Evolutionary conservation across 1,139 yeast species (phyloP).

Genomic region (Scheffersomyces lignicola): DNA sequence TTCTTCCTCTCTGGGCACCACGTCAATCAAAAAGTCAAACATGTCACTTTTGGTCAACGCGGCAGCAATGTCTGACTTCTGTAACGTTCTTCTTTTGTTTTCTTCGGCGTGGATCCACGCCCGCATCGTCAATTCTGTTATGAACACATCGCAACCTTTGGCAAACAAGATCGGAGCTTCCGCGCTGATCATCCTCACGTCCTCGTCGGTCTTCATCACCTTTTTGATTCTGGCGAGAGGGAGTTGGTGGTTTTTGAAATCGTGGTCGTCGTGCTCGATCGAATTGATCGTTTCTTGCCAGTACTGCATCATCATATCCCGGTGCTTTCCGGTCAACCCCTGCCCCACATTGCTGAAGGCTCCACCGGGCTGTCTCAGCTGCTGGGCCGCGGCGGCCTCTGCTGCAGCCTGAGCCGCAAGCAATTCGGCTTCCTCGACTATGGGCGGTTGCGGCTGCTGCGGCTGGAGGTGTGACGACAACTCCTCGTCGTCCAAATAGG

Average conservation of each 20-base stretch:
- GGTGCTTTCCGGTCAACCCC: constrained; percentile 79
- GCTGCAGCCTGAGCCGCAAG: constrained; percentile 51
- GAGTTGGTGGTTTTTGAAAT: constrained; percentile 89
- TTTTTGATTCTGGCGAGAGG: constrained; percentile 93
- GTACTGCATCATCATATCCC: constrained; percentile 88
- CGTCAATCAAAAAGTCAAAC: constrained; percentile 95
- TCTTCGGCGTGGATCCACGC: constrained; percentile 99
- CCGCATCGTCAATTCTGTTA: constrained; percentile 94
- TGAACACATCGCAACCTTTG: constrained; percentile 95
- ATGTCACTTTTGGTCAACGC: constrained; percentile 93
- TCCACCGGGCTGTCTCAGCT: constrained; percentile 53
- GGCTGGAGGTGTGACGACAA: constrained; percentile 3
- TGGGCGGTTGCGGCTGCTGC: constrained; percentile 18
- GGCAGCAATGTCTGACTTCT: constrained; percentile 91
- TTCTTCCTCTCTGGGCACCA: constrained; percentile 84
- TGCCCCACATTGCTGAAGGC: constrained; percentile 93
- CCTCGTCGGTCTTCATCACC: constrained; percentile 98
- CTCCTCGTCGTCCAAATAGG: constrained; percentile 4
- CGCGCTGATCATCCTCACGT: constrained; percentile 94
- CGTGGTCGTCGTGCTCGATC: constrained; percentile 87
- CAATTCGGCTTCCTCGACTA: constrained; percentile 37
- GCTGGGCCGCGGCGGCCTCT: constrained; percentile 49
- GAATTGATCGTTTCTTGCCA: constrained; percentile 96
- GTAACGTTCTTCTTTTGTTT: constrained; percentile 88
- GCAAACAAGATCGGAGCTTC: constrained; percentile 98